Evolutionary conservation across 2,329 filamentous ascomycete species (phyloP), one percentile per base, ranked within the genome.

Genomic region (Penicillium sp.): DNA sequence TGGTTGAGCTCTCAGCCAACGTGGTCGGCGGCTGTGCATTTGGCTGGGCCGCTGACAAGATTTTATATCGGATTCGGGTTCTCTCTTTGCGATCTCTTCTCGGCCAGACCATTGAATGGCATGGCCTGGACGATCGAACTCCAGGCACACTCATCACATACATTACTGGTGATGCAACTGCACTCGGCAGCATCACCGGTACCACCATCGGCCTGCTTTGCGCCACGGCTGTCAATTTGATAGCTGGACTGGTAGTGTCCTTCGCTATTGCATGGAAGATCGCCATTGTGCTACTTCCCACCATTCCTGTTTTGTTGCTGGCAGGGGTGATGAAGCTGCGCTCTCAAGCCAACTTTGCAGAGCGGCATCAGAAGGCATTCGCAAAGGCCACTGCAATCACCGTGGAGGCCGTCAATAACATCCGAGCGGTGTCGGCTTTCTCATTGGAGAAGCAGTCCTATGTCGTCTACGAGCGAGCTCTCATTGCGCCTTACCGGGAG

Each of bases 261-360:
- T 83, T 87, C 54, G 79, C 87, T 28, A 74, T 89, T 28, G 84
- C 84, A 5, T 90, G 87, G 87, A 86, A 82, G 61, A 88, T 90
- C 53, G 84, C 86, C 1, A 72, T 90, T 12, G 86, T 89, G 1
- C 82, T 84, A 44, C 75, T 90, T 3, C 79, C 85, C 0, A 78
- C 81, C 1, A 81, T 89, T 0, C 87, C 87, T 0, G 68, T 89
- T 3, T 76, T 89, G 12, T 72, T 90, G 0, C 81, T 81, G 0
- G 78, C 84, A 0, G 86, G 86, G 0, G 79, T 86, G 57, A 82
- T 89, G 79, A 80, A 86, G 56, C 74, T 89, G 23, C 77, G 63
- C 6, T 78, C 82, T 4, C 76, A 87, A 1, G 77, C 79, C 5
- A 75, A 62, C 66, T 79, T 81, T 23, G 85, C 86, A 49, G 77